Evolutionary conservation across 2,329 filamentous ascomycete genomes (phyloP).

Genomic region (Incumbomyces delicatus): DNA sequence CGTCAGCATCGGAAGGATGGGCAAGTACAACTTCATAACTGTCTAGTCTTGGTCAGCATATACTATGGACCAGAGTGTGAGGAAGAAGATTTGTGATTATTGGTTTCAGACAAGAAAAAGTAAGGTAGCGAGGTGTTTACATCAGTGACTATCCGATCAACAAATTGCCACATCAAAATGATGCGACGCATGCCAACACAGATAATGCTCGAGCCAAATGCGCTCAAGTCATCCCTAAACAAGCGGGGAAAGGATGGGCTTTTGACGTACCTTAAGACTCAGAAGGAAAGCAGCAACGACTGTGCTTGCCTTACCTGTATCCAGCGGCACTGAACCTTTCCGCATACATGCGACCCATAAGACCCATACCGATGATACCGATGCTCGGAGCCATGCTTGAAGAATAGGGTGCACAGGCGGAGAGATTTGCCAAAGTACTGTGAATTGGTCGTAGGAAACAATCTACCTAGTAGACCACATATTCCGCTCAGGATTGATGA

Average conservation of each 20-base stretch:
- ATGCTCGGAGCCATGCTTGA: constrained; percentile 45
- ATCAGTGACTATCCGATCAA: constrained; percentile 76
- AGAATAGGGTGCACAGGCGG: constrained; percentile 46
- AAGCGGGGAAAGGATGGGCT: constrained; percentile 10
- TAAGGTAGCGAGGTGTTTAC: constrained; percentile 99
- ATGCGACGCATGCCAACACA: constrained; percentile 48
- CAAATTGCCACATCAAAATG: constrained; percentile 62
- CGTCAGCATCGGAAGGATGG: background rate
- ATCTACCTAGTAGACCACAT: background rate
- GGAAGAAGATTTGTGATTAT: background rate
- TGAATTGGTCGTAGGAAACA: background rate
- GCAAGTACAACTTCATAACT: background rate
- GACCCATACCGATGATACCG: constrained; percentile 96
- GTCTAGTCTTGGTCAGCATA: background rate
- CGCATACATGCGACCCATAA: constrained; percentile 99
- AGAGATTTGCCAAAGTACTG: background rate
- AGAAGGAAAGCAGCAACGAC: constrained; percentile 9
- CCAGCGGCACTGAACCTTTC: constrained; percentile 77
- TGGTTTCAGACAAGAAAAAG: constrained; percentile 69
- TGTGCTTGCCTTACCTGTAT: constrained; percentile 65
- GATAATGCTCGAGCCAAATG: constrained; percentile 99
- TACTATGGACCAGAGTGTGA: background rate
- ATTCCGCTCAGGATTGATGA: too few species aligned
- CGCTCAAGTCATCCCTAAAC: constrained; percentile 97
- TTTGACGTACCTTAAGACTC: constrained; percentile 28